phyloP scores from a whole-genome alignment of 139 green algal species.

The Chlamydomonas sp. region DNA sequence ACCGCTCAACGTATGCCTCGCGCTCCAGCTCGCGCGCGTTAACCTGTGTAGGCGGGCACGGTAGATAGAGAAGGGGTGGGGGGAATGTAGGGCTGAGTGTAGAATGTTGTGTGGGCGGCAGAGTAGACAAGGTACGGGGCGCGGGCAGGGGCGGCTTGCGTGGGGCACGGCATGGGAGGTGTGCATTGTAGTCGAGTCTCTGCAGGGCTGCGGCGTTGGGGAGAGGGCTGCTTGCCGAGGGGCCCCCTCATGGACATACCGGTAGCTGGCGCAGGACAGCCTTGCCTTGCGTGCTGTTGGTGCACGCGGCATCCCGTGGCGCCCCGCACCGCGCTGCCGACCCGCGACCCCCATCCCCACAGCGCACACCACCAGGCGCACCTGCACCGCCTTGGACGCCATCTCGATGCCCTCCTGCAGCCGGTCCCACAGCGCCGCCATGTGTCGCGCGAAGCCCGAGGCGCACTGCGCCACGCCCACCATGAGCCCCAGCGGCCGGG shows the following conservation, averaged over 20 bases:
- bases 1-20: neutral
- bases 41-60: neutral
- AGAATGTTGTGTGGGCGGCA: too few species aligned
- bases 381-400: conserved; percentile 15
- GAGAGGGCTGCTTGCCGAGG: too few species aligned
- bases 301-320: neutral
- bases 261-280: neutral
- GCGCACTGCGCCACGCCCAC: conserved; percentile 16
- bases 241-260: too few species aligned
- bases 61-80: neutral
- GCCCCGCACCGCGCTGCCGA: neutral
- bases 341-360: neutral
- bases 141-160: too few species aligned
- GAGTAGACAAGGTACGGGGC: too few species aligned
- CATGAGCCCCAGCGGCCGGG: conserved; percentile 12
- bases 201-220: too few species aligned
- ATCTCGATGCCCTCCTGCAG: conserved; percentile 30
- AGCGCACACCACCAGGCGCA: neutral
- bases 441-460: conserved; percentile 24
- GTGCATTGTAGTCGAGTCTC: too few species aligned
- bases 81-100: neutral
- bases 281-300: neutral
- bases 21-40: conserved; percentile 19
- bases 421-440: conserved; percentile 36
- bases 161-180: too few species aligned